A percentile compares a stretch with the other conserved stretches of the same genome.
These are phyloP conservation scores for Oryza brachyantha DNA, from an alignment of 176 grass and related monocot species.

Conservation along the genomic window DNA sequence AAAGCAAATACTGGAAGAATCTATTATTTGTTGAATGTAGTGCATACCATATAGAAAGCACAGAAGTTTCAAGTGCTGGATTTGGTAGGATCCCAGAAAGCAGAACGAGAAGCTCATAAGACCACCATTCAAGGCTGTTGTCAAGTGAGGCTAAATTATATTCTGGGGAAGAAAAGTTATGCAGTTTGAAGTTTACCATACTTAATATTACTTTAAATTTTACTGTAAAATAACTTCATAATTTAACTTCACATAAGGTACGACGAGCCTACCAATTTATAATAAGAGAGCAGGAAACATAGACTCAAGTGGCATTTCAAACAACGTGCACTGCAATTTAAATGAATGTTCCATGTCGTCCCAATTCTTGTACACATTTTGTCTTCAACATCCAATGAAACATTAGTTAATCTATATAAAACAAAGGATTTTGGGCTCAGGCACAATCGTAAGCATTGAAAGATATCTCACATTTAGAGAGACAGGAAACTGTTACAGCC, in stretches of 20 bases:
- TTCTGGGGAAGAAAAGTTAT: not conserved
- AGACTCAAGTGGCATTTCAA: not conserved
- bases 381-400: not conserved
- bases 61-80: conserved; percentile 64
- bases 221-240: not conserved
- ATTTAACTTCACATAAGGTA: not conserved
- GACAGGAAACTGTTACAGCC: no score
- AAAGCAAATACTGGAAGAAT: not conserved
- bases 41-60: conserved; percentile 66
- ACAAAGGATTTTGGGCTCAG: no score
- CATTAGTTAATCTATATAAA: no score
- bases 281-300: not conserved
- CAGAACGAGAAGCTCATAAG: conserved; percentile 59
- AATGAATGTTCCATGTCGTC: not conserved
- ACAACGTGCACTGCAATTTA: not conserved
- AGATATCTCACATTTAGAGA: not conserved
- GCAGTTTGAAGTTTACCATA: not conserved
- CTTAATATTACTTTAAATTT: not conserved
- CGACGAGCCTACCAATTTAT: not conserved
- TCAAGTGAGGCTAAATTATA: conserved; percentile 16
- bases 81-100: conserved; percentile 66
- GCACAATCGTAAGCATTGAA: no score
- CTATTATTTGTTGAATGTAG: not conserved
- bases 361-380: not conserved
- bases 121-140: conserved; percentile 75